Conservation (phyloP, 108 stramenopile genomes). For the Cyclotella sp. region DNA sequence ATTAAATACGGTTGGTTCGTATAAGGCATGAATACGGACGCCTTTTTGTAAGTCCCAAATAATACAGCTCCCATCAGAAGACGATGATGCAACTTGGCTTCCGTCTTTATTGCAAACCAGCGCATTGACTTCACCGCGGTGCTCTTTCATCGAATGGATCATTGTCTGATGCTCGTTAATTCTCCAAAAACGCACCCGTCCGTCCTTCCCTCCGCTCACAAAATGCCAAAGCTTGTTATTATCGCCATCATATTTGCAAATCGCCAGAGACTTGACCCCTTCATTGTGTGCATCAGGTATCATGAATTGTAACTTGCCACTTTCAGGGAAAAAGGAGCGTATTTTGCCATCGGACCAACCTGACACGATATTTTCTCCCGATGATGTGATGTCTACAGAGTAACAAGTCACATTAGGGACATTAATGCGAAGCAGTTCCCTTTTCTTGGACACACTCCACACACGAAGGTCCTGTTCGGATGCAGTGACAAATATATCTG, state of each 20-base stretch:
- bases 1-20: slow-evolving; percentile 85
- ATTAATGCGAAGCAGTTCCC: slow-evolving; percentile 88
- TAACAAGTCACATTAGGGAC: slow-evolving; percentile 87
- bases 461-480: slow-evolving; percentile 83
- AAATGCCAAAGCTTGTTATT: slow-evolving; percentile 63
- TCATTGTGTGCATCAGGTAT: slow-evolving; percentile 80
- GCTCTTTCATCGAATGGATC: slow-evolving; percentile 89
- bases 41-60: slow-evolving; percentile 83
- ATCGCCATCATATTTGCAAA: slow-evolving; percentile 62
- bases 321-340: slow-evolving; percentile 89
- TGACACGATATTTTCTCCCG: slow-evolving; percentile 72
- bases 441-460: slow-evolving; percentile 74
- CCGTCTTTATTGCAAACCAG: slow-evolving; percentile 64
- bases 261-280: slow-evolving; percentile 76
- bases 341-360: slow-evolving; percentile 93
- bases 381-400: slow-evolving; percentile 71
- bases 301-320: slow-evolving; percentile 85
- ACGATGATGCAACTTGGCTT: slow-evolving; percentile 77
- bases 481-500: slow-evolving; percentile 84
- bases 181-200: slow-evolving; percentile 84
- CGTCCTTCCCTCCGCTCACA: slow-evolving; percentile 85
- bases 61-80: slow-evolving; percentile 89
- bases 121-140: slow-evolving; percentile 79
- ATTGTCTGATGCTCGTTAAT: slow-evolving; percentile 80
- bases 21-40: slow-evolving; percentile 78